Evolutionary conservation across 768 basidiomycete genomes (phyloP), one percentile per base, ranked within the genome.

Genomic region (Boletus rubroflammeus): DNA sequence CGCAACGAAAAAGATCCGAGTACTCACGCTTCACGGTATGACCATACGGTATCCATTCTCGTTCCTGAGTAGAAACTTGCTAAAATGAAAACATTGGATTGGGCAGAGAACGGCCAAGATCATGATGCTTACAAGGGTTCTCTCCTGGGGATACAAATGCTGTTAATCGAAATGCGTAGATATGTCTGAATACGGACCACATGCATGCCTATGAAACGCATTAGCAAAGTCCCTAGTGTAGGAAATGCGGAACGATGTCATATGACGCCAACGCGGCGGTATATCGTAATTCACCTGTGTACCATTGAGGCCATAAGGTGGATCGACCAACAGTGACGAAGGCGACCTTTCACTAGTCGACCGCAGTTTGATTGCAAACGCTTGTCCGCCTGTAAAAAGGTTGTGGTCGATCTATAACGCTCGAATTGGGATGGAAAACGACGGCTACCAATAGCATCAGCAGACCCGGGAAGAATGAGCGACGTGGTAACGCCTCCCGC

Each of bases 401-500:
- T 39, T 3, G 48, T 15, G 15, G n/a, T 49, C 3, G 19, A 9
- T 17, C 29, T 9, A 53, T 26, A 1, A 28, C 17, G 26, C 19
- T 54, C 23, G 9, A 44, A n/a, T 14, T 2, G 35, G 5, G 9
- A 25, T 19, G 17, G 17, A 43, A 23, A 29, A 26, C 4, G 10
- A n/a, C 25, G n/a, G 7, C 9, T 52, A 82, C 83, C 84, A 13
- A 86, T 86, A 28, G 81, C 82, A 54, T 81, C 71, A 1, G 77
- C 80, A 46, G 79, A 82, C 0, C 89, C 90, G 1, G 90, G 90
- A 0, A 93, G 76, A n/a, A 91, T 74, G 49, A 88, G 80, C 3
- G 83, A 82, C 3, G 86, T 87, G 0, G 90, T 90, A 6, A 90
- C 81, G 0, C 80, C 90, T 2, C 90, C 90, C 0, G 88, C 68